Evolutionary conservation across 768 basidiomycete species (phyloP).

Genomic region (Mycena rosella): DNA sequence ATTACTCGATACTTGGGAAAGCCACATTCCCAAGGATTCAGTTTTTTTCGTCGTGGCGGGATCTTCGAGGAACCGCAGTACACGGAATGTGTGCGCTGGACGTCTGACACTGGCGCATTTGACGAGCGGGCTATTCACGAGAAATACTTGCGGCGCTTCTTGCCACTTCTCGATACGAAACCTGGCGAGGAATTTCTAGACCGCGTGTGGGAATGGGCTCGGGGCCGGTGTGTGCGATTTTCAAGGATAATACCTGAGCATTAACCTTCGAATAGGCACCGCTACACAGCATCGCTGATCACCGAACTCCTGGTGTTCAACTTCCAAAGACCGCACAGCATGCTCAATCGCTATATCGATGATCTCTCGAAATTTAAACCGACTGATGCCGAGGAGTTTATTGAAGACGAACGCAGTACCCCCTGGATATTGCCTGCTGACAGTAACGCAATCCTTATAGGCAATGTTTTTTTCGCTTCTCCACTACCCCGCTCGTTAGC

Average conservation of each 20-base stretch:
- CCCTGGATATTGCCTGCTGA: not conserved
- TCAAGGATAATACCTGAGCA: not conserved
- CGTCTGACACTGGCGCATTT: conserved; percentile 26
- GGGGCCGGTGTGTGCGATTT: conserved; percentile 15
- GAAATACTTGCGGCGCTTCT: conserved; percentile 20
- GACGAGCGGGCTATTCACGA: conserved; percentile 14
- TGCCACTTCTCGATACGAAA: conserved; percentile 11
- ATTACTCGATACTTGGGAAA: not conserved
- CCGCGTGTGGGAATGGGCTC: conserved; percentile 23
- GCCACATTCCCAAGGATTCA: not conserved
- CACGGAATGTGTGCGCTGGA: too few species aligned
- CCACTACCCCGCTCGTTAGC: not conserved
- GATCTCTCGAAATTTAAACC: not conserved
- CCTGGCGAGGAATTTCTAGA: not conserved
- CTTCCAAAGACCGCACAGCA: conserved; percentile 20
- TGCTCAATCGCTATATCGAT: conserved; percentile 11
- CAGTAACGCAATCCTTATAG: not conserved
- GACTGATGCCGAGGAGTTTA: not conserved
- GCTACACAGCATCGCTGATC: conserved; percentile 22
- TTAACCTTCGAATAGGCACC: conserved; percentile 13
- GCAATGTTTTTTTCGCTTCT: not conserved
- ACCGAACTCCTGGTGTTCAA: conserved; percentile 3
- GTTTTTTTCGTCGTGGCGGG: conserved; percentile 8
- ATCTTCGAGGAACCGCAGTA: not conserved
- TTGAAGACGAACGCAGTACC: not conserved